Percentiles rank a stretch among this genome's conserved stretches.
phyloP scores from a whole-genome alignment of 2,329 filamentous ascomycete genomes.

The Aspergillus sp. region DNA sequence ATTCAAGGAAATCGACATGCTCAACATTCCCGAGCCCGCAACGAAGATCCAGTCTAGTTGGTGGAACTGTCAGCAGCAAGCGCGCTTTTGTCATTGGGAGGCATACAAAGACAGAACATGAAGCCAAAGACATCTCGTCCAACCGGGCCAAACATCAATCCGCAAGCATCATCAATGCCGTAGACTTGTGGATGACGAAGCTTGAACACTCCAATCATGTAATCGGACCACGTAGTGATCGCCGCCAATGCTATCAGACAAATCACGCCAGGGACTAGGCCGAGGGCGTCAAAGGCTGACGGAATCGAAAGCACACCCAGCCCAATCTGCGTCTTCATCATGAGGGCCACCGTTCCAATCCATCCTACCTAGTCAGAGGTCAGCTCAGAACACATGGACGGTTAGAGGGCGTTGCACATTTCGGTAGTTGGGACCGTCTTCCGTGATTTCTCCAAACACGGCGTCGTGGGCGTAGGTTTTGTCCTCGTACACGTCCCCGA shows the following conservation, averaged over 20 bases:
- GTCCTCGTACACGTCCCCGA: neutral
- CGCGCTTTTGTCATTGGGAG: neutral
- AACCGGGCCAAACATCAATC: constrained; percentile 52
- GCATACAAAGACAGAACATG: constrained; percentile 10
- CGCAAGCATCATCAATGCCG: constrained; percentile 56
- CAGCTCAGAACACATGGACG: neutral
- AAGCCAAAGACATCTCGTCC: constrained; percentile 49
- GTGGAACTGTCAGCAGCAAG: neutral
- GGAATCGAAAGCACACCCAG: constrained; percentile 49
- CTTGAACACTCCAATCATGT: constrained; percentile 51
- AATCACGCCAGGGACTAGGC: constrained; percentile 49
- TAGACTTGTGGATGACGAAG: constrained; percentile 54
- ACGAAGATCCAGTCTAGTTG: constrained; percentile 34
- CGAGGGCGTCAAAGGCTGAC: constrained; percentile 43
- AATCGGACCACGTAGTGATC: constrained; percentile 50
- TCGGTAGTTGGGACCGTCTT: neutral
- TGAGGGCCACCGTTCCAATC: constrained; percentile 43
- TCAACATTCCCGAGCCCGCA: constrained; percentile 42
- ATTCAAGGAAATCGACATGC: constrained; percentile 42
- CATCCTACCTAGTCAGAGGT: constrained; percentile 38
- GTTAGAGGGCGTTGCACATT: neutral
- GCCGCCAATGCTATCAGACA: constrained; percentile 37
- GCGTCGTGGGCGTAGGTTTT: neutral
- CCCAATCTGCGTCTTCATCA: constrained; percentile 47
- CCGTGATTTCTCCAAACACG: neutral